These are phyloP conservation scores for Candida endomychidarum DNA, from an alignment of 805 yeast species.

Conservation along the genomic window DNA sequence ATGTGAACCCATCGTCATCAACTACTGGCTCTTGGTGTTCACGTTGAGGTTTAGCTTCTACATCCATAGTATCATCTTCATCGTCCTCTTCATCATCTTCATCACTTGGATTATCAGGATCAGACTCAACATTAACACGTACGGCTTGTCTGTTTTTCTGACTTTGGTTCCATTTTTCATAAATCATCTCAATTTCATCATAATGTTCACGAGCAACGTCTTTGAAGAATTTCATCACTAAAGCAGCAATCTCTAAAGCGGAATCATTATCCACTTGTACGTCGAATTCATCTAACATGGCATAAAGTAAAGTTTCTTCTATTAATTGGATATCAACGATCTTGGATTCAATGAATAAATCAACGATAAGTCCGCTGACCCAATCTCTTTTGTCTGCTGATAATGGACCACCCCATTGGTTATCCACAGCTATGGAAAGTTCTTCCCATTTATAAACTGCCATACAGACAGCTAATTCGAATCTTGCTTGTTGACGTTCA, in stretches of 20 bases:
- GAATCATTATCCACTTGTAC: slow-evolving; percentile 86
- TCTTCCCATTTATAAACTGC: slow-evolving; percentile 90
- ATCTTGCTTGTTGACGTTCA: slow-evolving; percentile 74
- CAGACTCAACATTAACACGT: slow-evolving; percentile 51
- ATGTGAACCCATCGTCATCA: slow-evolving; percentile 93
- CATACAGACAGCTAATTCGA: slow-evolving; percentile 93
- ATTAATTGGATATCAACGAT: slow-evolving; percentile 74
- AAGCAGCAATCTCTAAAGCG: slow-evolving; percentile 69
- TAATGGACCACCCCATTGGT: slow-evolving; percentile 94
- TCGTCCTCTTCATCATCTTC: slow-evolving; percentile 48
- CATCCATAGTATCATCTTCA: slow-evolving; percentile 32
- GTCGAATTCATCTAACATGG: slow-evolving; percentile 95
- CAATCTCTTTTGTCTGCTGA: slow-evolving; percentile 92
- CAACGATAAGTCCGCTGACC: slow-evolving; percentile 82
- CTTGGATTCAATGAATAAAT: slow-evolving; percentile 59
- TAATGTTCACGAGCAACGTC: slow-evolving; percentile 59
- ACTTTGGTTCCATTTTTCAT: slow-evolving; percentile 56
- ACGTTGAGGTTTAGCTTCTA: slow-evolving; percentile 16
- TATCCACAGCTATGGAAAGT: slow-evolving; percentile 82
- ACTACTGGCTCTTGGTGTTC: slow-evolving; percentile 56
- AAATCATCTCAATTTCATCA: slow-evolving; percentile 56
- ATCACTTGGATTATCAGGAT: slow-evolving; percentile 62
- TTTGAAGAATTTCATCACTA: slow-evolving; percentile 63
- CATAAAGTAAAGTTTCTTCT: slow-evolving; percentile 81
- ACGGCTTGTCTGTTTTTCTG: slow-evolving; percentile 32